Conservation (phyloP, 2,329 filamentous ascomycete species). For the Fusarium pilosicola region DNA sequence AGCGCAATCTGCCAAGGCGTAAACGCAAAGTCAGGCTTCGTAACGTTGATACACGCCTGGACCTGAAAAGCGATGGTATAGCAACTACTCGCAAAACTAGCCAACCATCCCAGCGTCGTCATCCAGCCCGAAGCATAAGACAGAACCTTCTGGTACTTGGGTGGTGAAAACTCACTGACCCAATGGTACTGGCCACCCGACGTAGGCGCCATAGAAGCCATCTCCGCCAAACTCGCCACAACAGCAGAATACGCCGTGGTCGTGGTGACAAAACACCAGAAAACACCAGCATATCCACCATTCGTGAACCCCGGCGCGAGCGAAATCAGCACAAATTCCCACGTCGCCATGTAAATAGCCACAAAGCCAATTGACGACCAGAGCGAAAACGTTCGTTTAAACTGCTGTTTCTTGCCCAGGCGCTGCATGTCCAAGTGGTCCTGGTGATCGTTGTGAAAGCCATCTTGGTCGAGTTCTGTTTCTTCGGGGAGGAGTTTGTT, state of each 20-base stretch:
- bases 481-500: neutral
- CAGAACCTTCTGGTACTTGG: constrained; percentile 8
- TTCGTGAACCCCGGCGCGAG: constrained; percentile 21
- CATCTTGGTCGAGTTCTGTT: constrained; percentile 13
- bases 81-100: constrained; percentile 26
- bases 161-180: constrained; percentile 28
- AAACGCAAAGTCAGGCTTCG: constrained; percentile 21
- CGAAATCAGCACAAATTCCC: constrained; percentile 30
- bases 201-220: constrained; percentile 30
- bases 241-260: constrained; percentile 13
- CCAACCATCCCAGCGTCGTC: constrained; percentile 27
- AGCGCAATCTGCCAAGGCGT: constrained; percentile 22
- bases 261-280: constrained; percentile 25
- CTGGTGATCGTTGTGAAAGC: constrained; percentile 20
- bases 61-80: constrained; percentile 30
- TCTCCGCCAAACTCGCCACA: constrained; percentile 23
- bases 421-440: constrained; percentile 29
- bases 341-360: constrained; percentile 29
- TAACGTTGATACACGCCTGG: constrained; percentile 26
- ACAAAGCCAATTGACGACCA: constrained; percentile 32
- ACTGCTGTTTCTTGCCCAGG: constrained; percentile 27
- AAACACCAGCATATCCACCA: constrained; percentile 23
- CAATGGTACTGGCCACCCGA: constrained; percentile 28
- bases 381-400: constrained; percentile 16
- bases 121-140: constrained; percentile 25